Evolutionary conservation across 768 basidiomycete species (phyloP), one percentile per base, ranked within the genome.

Genomic region (Crepidotus variabilis): DNA sequence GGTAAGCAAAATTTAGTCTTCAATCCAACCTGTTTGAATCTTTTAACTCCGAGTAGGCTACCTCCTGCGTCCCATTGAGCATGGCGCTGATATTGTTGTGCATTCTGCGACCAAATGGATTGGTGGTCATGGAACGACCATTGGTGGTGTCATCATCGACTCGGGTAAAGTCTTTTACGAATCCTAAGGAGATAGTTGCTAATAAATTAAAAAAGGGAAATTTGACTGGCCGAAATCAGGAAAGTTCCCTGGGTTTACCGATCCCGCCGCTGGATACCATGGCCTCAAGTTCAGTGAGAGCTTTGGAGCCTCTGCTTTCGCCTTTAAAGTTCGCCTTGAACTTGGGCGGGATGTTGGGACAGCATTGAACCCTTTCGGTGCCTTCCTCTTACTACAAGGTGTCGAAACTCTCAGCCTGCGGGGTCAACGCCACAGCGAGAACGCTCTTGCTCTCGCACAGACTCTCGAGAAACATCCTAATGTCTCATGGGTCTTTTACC

Each of bases 21-120:
- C 13, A 10, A 51, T 39, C 18, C 28, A 20, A 14, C 18, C 6
- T 21, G 46, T 67, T 68, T 72, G 2, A 63, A 22, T 34, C 5
- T 28, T 16, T 8, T 33, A 13, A 23, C n/a, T 22, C 24, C 22
- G 20, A 34, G 1, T 43, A 76, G 75, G 79, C 33, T 92, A 89
- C 63, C 77, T 92, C 54, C 74, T 86, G 56, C 75, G 78, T 1
- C 90, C 91, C 1, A 83, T 92, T 57, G 78, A 84, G 21, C 78
- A 82, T 61, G 91, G 91, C 13, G 90, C 91, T 0, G 88, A 93
- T 60, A 88, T 92, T 56, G 75, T 92, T 56, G 85, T 90, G 16
- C 85, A 91, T 67, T 87, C 85, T 50, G 87, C 87, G 0, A 91
- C 90, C 0, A 92, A 93, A 64, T 93, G 90, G 91, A 90, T 92